Evolutionary conservation across 73 alveolate genomes (phyloP).

Genomic region (Paramecium sexaurelia): DNA sequence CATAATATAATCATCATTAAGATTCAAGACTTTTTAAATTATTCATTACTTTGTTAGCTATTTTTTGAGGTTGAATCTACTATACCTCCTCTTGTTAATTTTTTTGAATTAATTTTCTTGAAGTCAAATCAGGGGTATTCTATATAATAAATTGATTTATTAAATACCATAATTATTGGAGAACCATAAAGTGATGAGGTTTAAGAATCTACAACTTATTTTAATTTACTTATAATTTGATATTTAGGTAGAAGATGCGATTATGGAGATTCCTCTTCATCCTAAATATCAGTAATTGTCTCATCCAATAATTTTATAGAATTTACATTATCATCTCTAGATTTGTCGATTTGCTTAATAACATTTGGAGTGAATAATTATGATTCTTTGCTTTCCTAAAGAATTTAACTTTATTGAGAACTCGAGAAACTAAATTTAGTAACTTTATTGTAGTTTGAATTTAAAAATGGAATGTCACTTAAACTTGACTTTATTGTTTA

Average conservation of each 20-base stretch:
- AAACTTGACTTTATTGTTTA: not conserved
- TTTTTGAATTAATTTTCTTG: not conserved
- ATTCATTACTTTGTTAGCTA: conserved; percentile 11
- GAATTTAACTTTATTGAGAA: not conserved
- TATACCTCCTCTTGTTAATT: not conserved
- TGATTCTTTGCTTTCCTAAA: not conserved
- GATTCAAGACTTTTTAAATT: conserved; percentile 6
- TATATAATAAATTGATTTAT: not conserved
- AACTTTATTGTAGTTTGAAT: not conserved
- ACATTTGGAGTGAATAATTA: not conserved
- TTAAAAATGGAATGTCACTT: not conserved
- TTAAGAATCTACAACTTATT: conserved; percentile 2
- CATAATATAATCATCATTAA: not conserved
- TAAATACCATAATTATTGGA: not conserved
- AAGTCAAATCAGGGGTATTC: not conserved
- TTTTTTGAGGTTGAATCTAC: not conserved
- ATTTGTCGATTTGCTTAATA: not conserved
- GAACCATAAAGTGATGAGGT: not conserved
- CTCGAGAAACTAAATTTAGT: not conserved
- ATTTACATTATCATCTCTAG: not conserved
- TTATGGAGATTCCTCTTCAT: conserved; percentile 30
- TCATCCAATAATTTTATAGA: not conserved
- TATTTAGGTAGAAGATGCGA: conserved; percentile 17
- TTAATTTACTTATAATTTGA: not conserved
- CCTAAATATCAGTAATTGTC: not conserved